Conservation (phyloP, 148 eudicot genomes). For the Spergularia bocconei region DNA sequence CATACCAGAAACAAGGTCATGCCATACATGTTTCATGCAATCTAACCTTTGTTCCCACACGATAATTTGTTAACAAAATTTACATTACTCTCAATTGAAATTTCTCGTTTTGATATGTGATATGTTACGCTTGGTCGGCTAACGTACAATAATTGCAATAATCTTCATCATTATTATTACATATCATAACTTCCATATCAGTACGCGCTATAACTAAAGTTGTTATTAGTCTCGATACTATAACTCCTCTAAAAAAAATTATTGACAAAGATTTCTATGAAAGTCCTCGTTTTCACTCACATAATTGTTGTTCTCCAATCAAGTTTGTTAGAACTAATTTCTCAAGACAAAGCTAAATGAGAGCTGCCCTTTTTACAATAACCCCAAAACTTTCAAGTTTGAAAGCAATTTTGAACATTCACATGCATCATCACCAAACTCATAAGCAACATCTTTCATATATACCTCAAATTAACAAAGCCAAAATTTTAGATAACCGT, state of each 20-base stretch:
- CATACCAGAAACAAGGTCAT: not conserved
- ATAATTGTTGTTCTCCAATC: conserved; percentile 1
- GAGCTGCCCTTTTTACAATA: not conserved
- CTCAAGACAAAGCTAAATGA: conserved; percentile 15
- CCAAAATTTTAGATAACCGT: not conserved
- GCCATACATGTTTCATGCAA: not conserved
- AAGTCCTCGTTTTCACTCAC: conserved; percentile 18
- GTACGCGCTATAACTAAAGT: too few species aligned
- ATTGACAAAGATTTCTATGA: not conserved
- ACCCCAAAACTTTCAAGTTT: not conserved
- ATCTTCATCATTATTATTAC: not conserved
- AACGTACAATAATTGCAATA: not conserved
- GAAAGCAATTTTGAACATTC: conserved; percentile 1
- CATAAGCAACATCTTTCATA: conserved; percentile 10
- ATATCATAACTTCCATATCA: not conserved
- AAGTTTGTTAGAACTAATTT: conserved; percentile 8
- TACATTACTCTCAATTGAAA: conserved; percentile 4
- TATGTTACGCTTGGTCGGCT: not conserved
- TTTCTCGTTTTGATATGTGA: not conserved
- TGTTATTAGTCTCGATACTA: too few species aligned
- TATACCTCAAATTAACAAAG: not conserved
- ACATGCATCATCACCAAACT: conserved; percentile 14
- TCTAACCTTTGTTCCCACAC: not conserved
- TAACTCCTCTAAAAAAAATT: too few species aligned
- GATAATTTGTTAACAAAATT: not conserved